Evolutionary conservation across 768 basidiomycete genomes (phyloP), one percentile per base, ranked within the genome.

Genomic region (Mycena floridula): DNA sequence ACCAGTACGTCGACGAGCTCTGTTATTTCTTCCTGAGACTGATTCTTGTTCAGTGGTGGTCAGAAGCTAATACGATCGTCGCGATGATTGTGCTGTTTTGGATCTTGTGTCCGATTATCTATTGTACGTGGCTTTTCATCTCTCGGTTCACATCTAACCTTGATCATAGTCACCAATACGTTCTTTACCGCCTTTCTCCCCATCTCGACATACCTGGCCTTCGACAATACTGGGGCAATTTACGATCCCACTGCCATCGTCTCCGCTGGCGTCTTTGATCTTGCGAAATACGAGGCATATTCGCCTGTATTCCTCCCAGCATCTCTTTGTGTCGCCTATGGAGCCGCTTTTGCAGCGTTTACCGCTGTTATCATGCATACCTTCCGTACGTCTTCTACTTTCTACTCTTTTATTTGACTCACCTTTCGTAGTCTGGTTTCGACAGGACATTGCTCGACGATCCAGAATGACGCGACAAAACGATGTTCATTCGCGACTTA

Each of bases 321-420:
- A 21, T 82, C 85, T 0, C 90, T 90, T 54, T 81, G 89, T 9
- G 63, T 91, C 26, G 71, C 81, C 7, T 93, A 90, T 54, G 89
- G 82, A 20, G 68, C 90, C 7, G 84, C 82, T n/a, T 91, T 92
- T 51, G 88, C 88, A 2, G 74, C 79, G 22, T 82, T 91, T 59
- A 85, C 88, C 0, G 75, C 88, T 1, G 84, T 83, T 2, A 57
- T 88, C 49, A 77, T 72, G 24, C 90, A 92, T 53, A 77, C 86
- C 1, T 61, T 68, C 46, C 47, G 38, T 7, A 42, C 21, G 9
- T 32, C 28, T n/a, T 37, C 26, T 13, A 20, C 11, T 2, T 7
- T 15, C 7, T n/a, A 9, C 28, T 32, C 28, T 30, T 70, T 15
- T 21, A 50, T 70, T 42, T 59, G n/a, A n/a, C n/a, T 81, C 13